Conservation (phyloP, 2,329 filamentous ascomycete species). For the Alternaria consortialis region DNA sequence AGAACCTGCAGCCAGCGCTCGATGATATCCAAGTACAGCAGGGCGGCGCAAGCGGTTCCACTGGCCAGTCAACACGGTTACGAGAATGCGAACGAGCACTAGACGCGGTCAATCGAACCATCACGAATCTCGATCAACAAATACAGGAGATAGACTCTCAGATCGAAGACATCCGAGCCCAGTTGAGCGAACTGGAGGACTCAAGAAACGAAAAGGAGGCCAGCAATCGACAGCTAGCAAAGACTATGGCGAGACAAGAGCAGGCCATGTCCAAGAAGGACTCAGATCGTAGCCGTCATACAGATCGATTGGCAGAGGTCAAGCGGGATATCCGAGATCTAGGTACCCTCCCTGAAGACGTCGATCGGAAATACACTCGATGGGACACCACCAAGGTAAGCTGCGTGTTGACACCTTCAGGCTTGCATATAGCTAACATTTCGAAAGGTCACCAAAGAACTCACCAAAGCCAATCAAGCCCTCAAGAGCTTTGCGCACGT, state of each 20-base stretch:
- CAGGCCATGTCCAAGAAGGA: slow-evolving; percentile 92
- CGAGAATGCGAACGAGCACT: slow-evolving; percentile 84
- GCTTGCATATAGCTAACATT: slow-evolving; percentile 22
- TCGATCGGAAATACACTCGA: slow-evolving; percentile 88
- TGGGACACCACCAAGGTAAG: slow-evolving; percentile 79
- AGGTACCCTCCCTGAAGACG: slow-evolving; percentile 91
- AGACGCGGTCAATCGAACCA: slow-evolving; percentile 74
- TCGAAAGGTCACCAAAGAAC: slow-evolving; percentile 57
- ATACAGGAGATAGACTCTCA: slow-evolving; percentile 78
- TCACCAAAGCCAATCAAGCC: slow-evolving; percentile 91
- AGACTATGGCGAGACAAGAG: slow-evolving; percentile 83
- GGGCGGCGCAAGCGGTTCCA: slow-evolving; percentile 64
- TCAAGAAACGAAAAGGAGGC: slow-evolving; percentile 71
- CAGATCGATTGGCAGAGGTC: slow-evolving; percentile 79
- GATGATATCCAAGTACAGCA: slow-evolving; percentile 71
- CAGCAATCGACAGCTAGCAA: slow-evolving; percentile 77
- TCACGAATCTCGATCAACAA: slow-evolving; percentile 72
- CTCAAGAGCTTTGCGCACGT: slow-evolving; percentile 97
- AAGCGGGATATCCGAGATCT: slow-evolving; percentile 90
- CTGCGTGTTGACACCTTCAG: neutral
- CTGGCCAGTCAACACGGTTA: slow-evolving; percentile 64
- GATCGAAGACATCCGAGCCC: slow-evolving; percentile 67
- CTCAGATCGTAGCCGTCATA: slow-evolving; percentile 83
- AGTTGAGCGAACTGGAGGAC: slow-evolving; percentile 68
- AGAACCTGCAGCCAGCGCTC: slow-evolving; percentile 85